These are phyloP conservation scores for Hymenoscyphus albidus DNA, from an alignment of 2,329 filamentous ascomycete species.

Conservation along the genomic window DNA sequence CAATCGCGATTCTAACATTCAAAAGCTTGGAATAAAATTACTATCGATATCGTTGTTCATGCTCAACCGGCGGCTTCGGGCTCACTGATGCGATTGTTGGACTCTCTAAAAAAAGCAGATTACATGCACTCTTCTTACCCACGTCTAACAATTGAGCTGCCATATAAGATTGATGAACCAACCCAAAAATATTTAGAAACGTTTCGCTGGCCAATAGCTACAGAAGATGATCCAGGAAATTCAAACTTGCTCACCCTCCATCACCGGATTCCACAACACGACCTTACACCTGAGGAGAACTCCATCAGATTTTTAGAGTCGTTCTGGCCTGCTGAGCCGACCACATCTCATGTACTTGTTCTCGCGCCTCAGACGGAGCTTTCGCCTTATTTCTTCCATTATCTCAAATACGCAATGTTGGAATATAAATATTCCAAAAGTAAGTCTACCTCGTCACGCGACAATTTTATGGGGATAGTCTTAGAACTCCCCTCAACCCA, in stretches of 20 bases:
- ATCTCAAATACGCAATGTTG: constrained; percentile 73
- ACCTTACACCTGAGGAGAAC: constrained; percentile 63
- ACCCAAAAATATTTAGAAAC: constrained; percentile 58
- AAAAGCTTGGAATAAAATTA: constrained; percentile 71
- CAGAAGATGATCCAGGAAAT: constrained; percentile 37
- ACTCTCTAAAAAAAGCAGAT: constrained; percentile 71
- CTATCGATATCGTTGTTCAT: constrained; percentile 80
- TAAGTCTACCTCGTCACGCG: constrained; percentile 40
- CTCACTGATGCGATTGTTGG: constrained; percentile 70
- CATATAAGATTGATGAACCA: constrained; percentile 61
- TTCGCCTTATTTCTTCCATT: constrained; percentile 78
- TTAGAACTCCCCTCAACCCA: constrained; percentile 67
- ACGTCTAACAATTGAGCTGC: constrained; percentile 80
- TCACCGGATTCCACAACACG: constrained; percentile 63
- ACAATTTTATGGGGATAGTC: constrained; percentile 70
- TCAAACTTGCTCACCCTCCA: constrained; percentile 62
- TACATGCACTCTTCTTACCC: constrained; percentile 67
- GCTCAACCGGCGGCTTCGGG: constrained; percentile 68
- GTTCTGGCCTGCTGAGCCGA: constrained; percentile 70
- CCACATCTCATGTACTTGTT: constrained; percentile 72
- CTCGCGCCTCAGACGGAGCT: constrained; percentile 79
- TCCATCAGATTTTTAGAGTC: constrained; percentile 77
- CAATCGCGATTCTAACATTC: constrained; percentile 25
- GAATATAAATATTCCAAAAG: constrained; percentile 70
- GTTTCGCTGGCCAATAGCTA: constrained; percentile 64